Evolutionary conservation across 1,139 yeast species (phyloP), one percentile per base, ranked within the genome.

Genomic region (Candida tetrigidarum): DNA sequence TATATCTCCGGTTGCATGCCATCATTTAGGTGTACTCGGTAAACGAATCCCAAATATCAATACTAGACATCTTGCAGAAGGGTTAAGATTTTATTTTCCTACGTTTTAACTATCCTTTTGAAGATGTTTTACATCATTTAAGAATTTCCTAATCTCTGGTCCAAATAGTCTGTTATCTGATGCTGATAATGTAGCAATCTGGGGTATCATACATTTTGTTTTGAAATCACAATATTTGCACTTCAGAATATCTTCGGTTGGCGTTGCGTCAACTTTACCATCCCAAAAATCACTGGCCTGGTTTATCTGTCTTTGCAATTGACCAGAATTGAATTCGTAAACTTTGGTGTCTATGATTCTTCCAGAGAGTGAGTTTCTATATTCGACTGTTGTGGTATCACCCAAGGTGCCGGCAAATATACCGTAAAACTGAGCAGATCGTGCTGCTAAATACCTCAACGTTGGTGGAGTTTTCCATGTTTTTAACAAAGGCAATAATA

Each of bases 191-290:
- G 38, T 22, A 3, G 39, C 48, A 30, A 44, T 57, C 39, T 67
- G 68, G 3, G 75, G 71, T 10, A 69, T 58, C 3, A 58, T 42
- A 49, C 80, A 74, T 37, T 58, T 58, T 5, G 56, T 43, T 33
- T 64, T 64, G 56, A 77, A 83, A 15, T 76, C 82, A 63, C 91
- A 84, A 44, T 61, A 63, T n/a, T 63, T 67, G 58, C 90, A 83
- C 44, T 60, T 66, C n/a, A 55, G 51, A 50, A 70, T 12, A 61
- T 73, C 63, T 36, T 55, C 45, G 0, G 76, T 72, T 12, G 66
- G 69, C 4, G 50, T 49, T 0, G 88, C 84, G 4, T 56, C 55
- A 34, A 83, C 61, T 18, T 60, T 51, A 0, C 89, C 89, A 51
- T 68, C 66, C 88, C 89, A 84, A 50, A 81, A 78, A 12, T 57